Conservation (phyloP, 176 grass and related monocot species). For the Aechmea fasciata region DNA sequence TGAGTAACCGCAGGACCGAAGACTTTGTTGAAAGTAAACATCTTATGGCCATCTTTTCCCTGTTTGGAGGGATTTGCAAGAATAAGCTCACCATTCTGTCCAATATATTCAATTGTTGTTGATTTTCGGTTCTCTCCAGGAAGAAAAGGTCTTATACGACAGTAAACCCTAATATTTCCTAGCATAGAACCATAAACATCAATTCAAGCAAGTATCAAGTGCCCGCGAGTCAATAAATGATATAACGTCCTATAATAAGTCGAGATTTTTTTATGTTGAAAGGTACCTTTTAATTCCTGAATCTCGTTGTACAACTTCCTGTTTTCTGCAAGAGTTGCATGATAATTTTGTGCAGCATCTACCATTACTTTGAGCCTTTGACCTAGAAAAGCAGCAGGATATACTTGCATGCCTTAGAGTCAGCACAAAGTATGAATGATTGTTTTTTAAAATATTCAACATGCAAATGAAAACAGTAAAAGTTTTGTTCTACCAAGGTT, state of each 20-base stretch:
- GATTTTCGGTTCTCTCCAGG: constrained; percentile 44
- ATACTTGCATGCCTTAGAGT: neutral
- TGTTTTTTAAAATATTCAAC: constrained; percentile 1
- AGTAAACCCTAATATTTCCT: constrained; percentile 96
- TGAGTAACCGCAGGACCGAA: constrained; percentile 66
- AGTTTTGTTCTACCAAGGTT: constrained; percentile 34
- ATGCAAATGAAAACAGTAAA: constrained; percentile 6
- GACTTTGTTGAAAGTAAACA: constrained; percentile 86
- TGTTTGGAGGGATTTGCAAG: constrained; percentile 64
- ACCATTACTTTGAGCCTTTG: constrained; percentile 36
- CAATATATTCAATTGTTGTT: constrained; percentile 37
- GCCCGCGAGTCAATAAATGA: neutral
- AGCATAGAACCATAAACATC: neutral
- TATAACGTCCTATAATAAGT: neutral
- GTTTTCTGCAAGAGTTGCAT: constrained; percentile 68
- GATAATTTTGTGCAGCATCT: constrained; percentile 54
- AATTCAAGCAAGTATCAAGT: neutral
- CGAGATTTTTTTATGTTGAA: neutral
- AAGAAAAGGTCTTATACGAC: constrained; percentile 81
- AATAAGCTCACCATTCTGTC: constrained; percentile 64
- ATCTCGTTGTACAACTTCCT: constrained; percentile 77
- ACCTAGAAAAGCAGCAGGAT: constrained; percentile 12
- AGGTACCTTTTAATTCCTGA: constrained; percentile 87
- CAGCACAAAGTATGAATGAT: too few species aligned
- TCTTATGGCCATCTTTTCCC: constrained; percentile 67